These are phyloP conservation scores for Colletotrichum camelliae DNA, from an alignment of 2,329 filamentous ascomycete genomes.

Conservation along the genomic window DNA sequence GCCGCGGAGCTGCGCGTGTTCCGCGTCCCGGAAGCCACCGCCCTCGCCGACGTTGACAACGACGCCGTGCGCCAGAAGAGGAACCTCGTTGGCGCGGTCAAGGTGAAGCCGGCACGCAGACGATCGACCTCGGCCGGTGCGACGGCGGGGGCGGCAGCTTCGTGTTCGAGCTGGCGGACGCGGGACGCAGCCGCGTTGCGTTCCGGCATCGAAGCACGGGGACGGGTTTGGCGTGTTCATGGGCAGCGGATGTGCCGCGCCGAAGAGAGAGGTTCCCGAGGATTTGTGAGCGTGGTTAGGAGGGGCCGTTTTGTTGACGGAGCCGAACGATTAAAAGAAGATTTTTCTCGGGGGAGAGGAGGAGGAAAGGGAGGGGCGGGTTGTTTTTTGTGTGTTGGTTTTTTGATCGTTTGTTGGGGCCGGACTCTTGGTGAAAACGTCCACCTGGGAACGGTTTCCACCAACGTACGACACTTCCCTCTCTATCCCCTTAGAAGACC, in stretches of 20 bases:
- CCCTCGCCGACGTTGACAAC: background rate
- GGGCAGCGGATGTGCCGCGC: background rate
- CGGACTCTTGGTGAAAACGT: background rate
- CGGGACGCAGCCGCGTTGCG: conserved; percentile 16
- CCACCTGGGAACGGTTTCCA: background rate
- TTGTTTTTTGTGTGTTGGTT: background rate
- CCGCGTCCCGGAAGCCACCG: background rate
- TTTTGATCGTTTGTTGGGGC: background rate
- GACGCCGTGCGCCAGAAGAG: background rate
- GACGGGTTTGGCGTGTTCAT: conserved; percentile 19
- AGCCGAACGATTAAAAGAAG: background rate
- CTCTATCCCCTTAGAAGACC: background rate
- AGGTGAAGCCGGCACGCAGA: conserved; percentile 11
- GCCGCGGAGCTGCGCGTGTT: conserved; percentile 6
- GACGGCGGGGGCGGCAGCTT: conserved; percentile 8
- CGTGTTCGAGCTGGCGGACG: conserved; percentile 14
- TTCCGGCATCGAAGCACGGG: conserved; percentile 9
- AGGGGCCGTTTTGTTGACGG: background rate
- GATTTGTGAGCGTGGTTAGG: background rate
- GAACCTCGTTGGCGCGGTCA: conserved; percentile 4
- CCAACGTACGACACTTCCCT: background rate
- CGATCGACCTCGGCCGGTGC: conserved; percentile 9
- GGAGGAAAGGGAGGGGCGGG: background rate
- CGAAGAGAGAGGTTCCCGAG: background rate
- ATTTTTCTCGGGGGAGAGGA: background rate